A percentile compares a stretch with the other conserved stretches of the same genome.
These are phyloP conservation scores for Solanum gandarillasii DNA, from an alignment of 257 asterid species.

Conservation along the genomic window DNA sequence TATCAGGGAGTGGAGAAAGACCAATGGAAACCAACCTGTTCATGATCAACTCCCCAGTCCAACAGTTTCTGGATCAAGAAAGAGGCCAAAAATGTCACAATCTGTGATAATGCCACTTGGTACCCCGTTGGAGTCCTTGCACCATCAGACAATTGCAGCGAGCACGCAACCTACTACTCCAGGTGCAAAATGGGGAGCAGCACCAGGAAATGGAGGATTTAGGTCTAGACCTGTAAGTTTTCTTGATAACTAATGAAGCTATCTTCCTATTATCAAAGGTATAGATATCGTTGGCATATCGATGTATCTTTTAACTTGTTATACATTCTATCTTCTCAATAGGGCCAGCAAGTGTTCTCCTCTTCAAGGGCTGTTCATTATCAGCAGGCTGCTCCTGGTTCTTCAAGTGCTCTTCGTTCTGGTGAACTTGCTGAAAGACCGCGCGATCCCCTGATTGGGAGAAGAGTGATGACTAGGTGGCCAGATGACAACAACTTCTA, in stretches of 20 bases:
- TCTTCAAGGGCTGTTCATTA: constrained; percentile 41
- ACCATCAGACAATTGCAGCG: constrained; percentile 31
- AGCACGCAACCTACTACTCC: constrained; percentile 32
- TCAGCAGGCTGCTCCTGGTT: constrained; percentile 42
- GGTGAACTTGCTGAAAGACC: constrained; percentile 49
- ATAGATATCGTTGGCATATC: neutral
- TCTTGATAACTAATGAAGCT: neutral
- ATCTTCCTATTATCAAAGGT: neutral
- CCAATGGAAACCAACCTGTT: constrained; percentile 52
- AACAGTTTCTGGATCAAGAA: constrained; percentile 56
- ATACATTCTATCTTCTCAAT: constrained; percentile 5
- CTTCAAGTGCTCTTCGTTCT: constrained; percentile 42
- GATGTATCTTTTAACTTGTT: constrained; percentile 1
- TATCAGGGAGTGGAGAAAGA: constrained; percentile 97
- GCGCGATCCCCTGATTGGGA: constrained; percentile 57
- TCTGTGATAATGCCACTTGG: constrained; percentile 44
- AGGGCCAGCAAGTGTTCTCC: constrained; percentile 45
- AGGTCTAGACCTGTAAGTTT: constrained; percentile 51
- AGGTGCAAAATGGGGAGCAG: constrained; percentile 52
- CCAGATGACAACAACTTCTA: constrained; percentile 84
- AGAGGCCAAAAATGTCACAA: constrained; percentile 43
- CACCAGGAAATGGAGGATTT: constrained; percentile 50
- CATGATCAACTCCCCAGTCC: constrained; percentile 54
- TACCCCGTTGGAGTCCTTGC: constrained; percentile 33
- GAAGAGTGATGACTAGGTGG: constrained; percentile 96